Evolutionary conservation across 345 rosid genomes (phyloP).

Genomic region (Lagerstroemia speciosa): DNA sequence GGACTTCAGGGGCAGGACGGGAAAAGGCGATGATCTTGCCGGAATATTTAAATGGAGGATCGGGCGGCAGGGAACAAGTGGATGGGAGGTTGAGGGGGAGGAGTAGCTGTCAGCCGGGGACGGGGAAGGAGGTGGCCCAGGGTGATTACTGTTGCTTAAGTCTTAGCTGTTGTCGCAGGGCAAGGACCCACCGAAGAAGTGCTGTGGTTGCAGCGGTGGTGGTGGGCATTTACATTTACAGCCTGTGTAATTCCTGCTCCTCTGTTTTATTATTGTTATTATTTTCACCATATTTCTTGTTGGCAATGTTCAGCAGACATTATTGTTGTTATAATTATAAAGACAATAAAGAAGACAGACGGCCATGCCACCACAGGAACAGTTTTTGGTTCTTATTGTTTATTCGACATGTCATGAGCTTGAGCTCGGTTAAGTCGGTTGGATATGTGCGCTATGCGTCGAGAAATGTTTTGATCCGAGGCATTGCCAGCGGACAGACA

Average conservation of each 20-base stretch:
- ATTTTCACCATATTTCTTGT: conserved; percentile 5
- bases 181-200: conserved; percentile 1
- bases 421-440: too few species aligned
- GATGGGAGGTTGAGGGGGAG: neutral
- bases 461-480: too few species aligned
- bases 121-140: neutral
- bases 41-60: conserved; percentile 14
- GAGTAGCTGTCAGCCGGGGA: conserved; percentile 2
- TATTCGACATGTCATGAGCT: too few species aligned
- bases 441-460: too few species aligned
- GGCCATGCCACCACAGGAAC: too few species aligned
- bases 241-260: conserved; percentile 13
- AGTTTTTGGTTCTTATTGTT: too few species aligned
- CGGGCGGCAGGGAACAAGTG: conserved; percentile 5
- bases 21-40: neutral
- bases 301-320: conserved; percentile 7
- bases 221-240: neutral
- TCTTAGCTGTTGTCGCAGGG: too few species aligned
- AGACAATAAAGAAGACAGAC: too few species aligned
- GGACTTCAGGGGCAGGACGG: conserved; percentile 11
- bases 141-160: too few species aligned
- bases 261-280: too few species aligned
- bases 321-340: too few species aligned
- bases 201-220: neutral
- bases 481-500: too few species aligned